phyloP scores from a whole-genome alignment of 2,329 filamentous ascomycete genomes.

The Fusarium neocosmosporiellum region DNA sequence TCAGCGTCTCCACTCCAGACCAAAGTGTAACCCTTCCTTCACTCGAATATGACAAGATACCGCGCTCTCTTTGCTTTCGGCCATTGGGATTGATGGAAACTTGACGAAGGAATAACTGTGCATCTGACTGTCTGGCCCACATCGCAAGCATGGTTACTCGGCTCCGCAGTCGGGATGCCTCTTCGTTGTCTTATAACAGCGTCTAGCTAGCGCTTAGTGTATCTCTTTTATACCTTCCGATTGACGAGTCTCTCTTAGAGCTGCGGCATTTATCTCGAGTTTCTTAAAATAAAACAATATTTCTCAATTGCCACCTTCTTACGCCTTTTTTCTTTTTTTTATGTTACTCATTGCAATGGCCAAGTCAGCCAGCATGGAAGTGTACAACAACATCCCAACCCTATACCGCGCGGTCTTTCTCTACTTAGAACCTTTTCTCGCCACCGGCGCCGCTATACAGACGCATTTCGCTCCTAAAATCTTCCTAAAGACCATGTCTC shows the following conservation, averaged over 20 bases:
- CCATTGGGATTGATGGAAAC: neutral
- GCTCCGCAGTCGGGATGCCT: neutral
- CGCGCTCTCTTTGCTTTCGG: neutral
- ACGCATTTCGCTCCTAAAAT: constrained; percentile 12
- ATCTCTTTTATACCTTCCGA: neutral
- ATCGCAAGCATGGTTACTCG: neutral
- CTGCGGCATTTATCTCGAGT: neutral
- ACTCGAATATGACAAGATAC: neutral
- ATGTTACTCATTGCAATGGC: neutral
- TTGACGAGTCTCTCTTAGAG: neutral
- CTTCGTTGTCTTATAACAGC: neutral
- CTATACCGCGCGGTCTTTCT: constrained; percentile 26
- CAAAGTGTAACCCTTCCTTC: neutral
- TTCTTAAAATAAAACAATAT: neutral
- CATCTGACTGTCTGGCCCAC: no score
- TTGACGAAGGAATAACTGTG: no score
- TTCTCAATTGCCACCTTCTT: no score
- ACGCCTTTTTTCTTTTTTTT: neutral
- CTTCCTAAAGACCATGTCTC: constrained; percentile 29
- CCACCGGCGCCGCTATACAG: neutral
- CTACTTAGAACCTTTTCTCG: constrained; percentile 27
- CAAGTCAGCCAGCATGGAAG: neutral
- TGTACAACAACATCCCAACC: constrained; percentile 11
- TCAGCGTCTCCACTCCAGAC: neutral
- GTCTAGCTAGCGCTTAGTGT: no score